Evolutionary conservation across 2,329 filamentous ascomycete species (phyloP), one percentile per base, ranked within the genome.

Genomic region (Fusarium hainanense): DNA sequence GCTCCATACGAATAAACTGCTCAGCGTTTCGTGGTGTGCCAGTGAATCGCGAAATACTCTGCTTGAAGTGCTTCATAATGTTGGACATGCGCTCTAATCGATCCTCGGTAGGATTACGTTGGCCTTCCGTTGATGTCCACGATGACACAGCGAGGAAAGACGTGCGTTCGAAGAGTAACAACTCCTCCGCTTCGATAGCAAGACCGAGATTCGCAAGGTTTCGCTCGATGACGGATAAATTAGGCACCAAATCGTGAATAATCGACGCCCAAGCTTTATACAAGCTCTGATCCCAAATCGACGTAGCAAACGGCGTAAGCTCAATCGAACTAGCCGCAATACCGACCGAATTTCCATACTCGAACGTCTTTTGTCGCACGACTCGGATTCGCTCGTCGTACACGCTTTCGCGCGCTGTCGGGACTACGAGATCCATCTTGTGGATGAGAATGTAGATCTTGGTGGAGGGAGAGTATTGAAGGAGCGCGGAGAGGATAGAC

Each of bases 191-290:
- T 79, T 96, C 92, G 69, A 98, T 93, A 51, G 96, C 89, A 42
- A 92, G 88, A 8, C 94, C 94, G 30, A 99, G 87, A 40, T 93
- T 90, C 37, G 89, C 88, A 12, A 99, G 87, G 78, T 98, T 93
- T 21, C 88, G 88, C 81, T 98, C 95, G 71, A 99, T 98, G 46
- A 93, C 88, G 20, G 90, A 85, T 2, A 98, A 88, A 75, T 98
- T 98, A 6, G 96, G 96, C n/a, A 98, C 96, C 47, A 99, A 87
- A 77, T 95, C 94, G 84, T 99, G 96, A 66, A 99, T 98, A 74
- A 99, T 98, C 78, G 93, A 93, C 0, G 96, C 96, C 96, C 96
- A 99, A 2, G 96, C 96, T 81, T 97, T 97, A 85, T 98, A 99
- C 40, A 99, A 85, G 58, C 92, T 97, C 83, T 99, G 96, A 77